phyloP scores from a whole-genome alignment of 371 early-diverging fungal genomes.

The Mortierella sp. region DNA sequence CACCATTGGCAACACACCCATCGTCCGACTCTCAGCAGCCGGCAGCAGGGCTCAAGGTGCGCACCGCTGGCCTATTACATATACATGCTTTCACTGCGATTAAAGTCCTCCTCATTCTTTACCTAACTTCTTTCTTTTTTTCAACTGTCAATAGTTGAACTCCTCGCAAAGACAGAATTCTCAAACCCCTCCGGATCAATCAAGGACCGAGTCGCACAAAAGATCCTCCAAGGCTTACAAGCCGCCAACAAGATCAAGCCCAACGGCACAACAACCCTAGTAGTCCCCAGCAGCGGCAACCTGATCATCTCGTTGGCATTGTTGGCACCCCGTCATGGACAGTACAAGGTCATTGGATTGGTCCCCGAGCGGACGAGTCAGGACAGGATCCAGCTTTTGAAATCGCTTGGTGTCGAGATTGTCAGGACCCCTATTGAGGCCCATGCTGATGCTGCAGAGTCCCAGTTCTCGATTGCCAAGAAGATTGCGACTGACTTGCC shows the following conservation, averaged over 20 bases:
- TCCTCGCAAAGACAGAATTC: constrained; percentile 82
- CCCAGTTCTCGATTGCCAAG: constrained; percentile 75
- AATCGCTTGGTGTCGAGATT: constrained; percentile 84
- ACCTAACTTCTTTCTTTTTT: background rate
- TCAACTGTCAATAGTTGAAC: constrained; percentile 55
- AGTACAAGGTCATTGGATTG: constrained; percentile 70
- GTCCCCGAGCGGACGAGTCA: constrained; percentile 81
- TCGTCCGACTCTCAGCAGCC: constrained; percentile 37
- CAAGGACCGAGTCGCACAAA: constrained; percentile 83
- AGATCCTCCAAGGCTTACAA: constrained; percentile 57
- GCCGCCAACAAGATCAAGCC: constrained; percentile 47
- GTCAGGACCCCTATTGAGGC: constrained; percentile 83
- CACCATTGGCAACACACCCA: constrained; percentile 59
- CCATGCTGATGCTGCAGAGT: constrained; percentile 80
- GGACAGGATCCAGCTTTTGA: constrained; percentile 80
- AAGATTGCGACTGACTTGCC: constrained; percentile 68
- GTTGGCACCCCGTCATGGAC: constrained; percentile 59
- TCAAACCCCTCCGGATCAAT: constrained; percentile 81
- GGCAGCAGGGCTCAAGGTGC: constrained; percentile 39
- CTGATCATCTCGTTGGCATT: constrained; percentile 65
- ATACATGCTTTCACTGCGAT: background rate
- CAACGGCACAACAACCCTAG: constrained; percentile 60
- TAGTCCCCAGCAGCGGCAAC: constrained; percentile 84
- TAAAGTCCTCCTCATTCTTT: background rate
- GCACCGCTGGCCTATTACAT: background rate